phyloP scores from a whole-genome alignment of 2,329 filamentous ascomycete species.

The Aspergillus sclerotialis region DNA sequence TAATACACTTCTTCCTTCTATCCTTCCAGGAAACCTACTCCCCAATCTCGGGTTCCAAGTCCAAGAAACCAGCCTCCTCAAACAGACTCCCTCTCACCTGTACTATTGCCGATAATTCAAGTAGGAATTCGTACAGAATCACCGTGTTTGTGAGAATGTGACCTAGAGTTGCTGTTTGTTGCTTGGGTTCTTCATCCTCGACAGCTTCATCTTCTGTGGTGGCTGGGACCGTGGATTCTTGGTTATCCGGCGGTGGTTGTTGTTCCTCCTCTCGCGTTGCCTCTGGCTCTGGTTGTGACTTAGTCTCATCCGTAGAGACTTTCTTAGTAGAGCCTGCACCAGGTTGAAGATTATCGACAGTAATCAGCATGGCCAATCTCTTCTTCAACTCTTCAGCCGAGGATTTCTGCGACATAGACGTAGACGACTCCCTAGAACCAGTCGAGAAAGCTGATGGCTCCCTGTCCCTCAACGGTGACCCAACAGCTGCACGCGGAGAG shows the following conservation, averaged over 20 bases:
- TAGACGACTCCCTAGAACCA: neutral
- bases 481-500: neutral
- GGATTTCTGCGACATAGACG: neutral
- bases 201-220: slow-evolving; percentile 11
- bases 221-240: too few relatives aligned
- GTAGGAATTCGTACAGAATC: slow-evolving; percentile 70
- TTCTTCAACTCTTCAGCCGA: neutral
- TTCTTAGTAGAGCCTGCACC: neutral
- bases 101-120: slow-evolving; percentile 68
- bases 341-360: too few relatives aligned
- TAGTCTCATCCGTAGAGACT: neutral
- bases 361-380: neutral
- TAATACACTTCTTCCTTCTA: too few relatives aligned
- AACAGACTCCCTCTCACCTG: slow-evolving; percentile 70
- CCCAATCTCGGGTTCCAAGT: too few relatives aligned
- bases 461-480: neutral
- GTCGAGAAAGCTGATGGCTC: neutral
- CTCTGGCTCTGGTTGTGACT: neutral
- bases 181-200: slow-evolving; percentile 23
- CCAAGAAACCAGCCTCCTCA: slow-evolving; percentile 61
- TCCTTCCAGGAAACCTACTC: too few relatives aligned
- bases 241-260: slow-evolving; percentile 5
- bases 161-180: slow-evolving; percentile 60
- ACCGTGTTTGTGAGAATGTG: slow-evolving; percentile 75
- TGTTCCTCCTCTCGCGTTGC: slow-evolving; percentile 1